A percentile compares a stretch with the other conserved stretches of the same genome.
phyloP scores from a whole-genome alignment of 169 alveolate genomes.

The Eimeria sp. region DNA sequence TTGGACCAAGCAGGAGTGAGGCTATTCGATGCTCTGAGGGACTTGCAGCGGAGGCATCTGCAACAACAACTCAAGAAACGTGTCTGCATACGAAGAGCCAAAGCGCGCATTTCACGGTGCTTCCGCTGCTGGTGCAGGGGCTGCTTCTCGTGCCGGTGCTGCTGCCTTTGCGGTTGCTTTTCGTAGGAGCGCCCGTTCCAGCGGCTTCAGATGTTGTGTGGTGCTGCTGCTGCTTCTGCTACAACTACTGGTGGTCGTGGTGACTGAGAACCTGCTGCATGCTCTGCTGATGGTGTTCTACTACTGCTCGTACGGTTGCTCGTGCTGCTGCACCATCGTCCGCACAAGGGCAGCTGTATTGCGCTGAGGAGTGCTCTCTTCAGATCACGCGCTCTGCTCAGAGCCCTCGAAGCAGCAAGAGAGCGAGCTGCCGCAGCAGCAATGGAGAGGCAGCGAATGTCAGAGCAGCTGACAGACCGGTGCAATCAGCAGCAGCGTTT shows the following conservation, averaged over 20 bases:
- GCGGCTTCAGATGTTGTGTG: neutral
- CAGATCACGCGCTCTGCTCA: neutral
- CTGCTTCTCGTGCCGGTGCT: neutral
- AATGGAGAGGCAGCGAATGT: neutral
- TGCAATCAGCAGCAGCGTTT: neutral
- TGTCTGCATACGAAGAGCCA: neutral
- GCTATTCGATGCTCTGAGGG: neutral
- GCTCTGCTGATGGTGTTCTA: no score
- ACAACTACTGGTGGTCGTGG: no score
- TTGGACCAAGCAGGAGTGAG: neutral
- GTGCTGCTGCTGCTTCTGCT: neutral
- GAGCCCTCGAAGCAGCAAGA: neutral
- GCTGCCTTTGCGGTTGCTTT: neutral
- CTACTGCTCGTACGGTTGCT: neutral
- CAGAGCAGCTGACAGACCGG: neutral
- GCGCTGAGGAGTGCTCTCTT: neutral
- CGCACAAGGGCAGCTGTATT: neutral
- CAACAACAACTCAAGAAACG: neutral
- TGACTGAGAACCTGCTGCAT: no score
- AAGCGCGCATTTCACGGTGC: neutral
- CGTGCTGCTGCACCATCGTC: neutral
- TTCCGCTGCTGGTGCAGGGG: neutral
- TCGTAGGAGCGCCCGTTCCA: neutral
- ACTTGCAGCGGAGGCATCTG: neutral
- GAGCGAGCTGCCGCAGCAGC: neutral